Conservation (phyloP, 208 protist species). For the Trypanosoma platydactyli region DNA sequence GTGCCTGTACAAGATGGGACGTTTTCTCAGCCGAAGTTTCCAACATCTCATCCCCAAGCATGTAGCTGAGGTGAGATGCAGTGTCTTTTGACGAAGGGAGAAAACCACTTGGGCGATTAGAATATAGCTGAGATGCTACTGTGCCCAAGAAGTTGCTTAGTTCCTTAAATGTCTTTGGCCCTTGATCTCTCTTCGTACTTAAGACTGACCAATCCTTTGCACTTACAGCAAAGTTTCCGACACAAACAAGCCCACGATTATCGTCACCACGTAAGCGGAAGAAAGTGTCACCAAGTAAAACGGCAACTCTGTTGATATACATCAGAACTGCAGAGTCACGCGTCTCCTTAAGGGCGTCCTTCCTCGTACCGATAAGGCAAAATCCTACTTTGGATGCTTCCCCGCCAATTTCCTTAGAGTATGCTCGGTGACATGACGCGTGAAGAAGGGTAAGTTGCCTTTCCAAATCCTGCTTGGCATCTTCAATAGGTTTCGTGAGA, state of each 20-base stretch:
- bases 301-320: conserved; percentile 30
- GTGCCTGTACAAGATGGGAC: conserved; percentile 25
- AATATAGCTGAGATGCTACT: conserved; percentile 23
- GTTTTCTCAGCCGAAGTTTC: conserved; percentile 30
- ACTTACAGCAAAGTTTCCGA: conserved; percentile 33
- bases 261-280: conserved; percentile 32
- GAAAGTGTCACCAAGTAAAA: conserved; percentile 32
- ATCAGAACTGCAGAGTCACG: conserved; percentile 26
- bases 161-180: conserved; percentile 31
- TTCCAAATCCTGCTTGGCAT: conserved; percentile 27
- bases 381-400: conserved; percentile 27
- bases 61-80: conserved; percentile 32
- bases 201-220: conserved; percentile 31
- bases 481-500: conserved; percentile 31
- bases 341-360: conserved; percentile 27
- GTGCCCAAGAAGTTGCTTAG: conserved; percentile 21
- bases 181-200: conserved; percentile 30
- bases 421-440: conserved; percentile 25
- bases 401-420: conserved; percentile 25
- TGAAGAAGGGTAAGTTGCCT: conserved; percentile 29
- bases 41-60: conserved; percentile 33
- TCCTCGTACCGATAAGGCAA: conserved; percentile 30
- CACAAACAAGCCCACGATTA: conserved; percentile 24
- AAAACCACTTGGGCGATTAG: conserved; percentile 27
- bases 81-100: conserved; percentile 30